Evolutionary conservation across 2,329 filamentous ascomycete genomes (phyloP).

Genomic region (Cryphonectria nitschkei): DNA sequence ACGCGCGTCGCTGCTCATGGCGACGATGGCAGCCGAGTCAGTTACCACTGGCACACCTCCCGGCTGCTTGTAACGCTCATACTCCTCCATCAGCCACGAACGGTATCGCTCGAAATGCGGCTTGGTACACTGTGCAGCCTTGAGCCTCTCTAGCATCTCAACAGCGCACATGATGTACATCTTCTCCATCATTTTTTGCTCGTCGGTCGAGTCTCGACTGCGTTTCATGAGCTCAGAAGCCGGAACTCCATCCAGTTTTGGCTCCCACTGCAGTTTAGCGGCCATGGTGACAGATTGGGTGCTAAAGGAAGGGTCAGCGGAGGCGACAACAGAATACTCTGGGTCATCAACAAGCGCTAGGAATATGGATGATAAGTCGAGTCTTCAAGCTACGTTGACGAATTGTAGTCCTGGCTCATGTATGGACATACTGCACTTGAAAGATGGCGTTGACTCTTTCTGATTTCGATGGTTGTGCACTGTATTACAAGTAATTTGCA

Average conservation of each 20-base stretch:
- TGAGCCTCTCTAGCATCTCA: not conserved
- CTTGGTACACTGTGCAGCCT: not conserved
- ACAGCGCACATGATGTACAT: conserved; percentile 1
- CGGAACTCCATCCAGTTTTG: not conserved
- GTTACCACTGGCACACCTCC: not conserved
- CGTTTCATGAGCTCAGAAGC: not conserved
- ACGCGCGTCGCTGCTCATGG: not conserved
- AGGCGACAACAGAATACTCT: not conserved
- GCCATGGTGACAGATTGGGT: not conserved
- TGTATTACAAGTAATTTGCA: not conserved
- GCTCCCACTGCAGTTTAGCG: not conserved
- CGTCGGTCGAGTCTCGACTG: not conserved
- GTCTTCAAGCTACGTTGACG: not conserved
- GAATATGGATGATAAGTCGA: not conserved
- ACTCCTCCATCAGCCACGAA: not conserved
- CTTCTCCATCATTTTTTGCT: not conserved
- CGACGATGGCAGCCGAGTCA: not conserved
- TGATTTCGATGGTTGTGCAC: not conserved
- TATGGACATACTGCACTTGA: not conserved
- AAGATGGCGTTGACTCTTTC: too few species aligned
- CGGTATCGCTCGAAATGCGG: not conserved
- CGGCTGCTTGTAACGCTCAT: not conserved
- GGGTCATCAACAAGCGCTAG: not conserved
- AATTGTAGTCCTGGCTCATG: not conserved
- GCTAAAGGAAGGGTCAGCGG: not conserved